Percentiles rank a stretch among this genome's conserved stretches.
Evolutionary conservation across 495 filamentous ascomycete species (phyloP).

Genomic region (Xylona heveae): DNA sequence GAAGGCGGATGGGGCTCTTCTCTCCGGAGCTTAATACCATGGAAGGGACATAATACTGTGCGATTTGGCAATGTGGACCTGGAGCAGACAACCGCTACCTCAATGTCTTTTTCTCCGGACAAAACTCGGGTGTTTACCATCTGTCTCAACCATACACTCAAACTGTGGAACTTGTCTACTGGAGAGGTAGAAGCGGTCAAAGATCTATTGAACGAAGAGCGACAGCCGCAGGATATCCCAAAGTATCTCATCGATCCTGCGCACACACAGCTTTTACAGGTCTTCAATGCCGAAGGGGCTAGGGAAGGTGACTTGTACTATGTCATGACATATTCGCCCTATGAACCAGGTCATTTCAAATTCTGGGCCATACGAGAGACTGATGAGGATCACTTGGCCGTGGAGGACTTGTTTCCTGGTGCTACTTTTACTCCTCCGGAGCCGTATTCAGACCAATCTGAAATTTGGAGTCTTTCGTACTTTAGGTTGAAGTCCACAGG

Average conservation of each 20-base stretch:
- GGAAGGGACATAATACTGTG: constrained; percentile 42
- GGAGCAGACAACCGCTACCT: constrained; percentile 39
- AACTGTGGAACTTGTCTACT: constrained; percentile 61
- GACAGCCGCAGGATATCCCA: constrained; percentile 30
- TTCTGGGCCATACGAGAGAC: constrained; percentile 66
- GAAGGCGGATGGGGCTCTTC: constrained; percentile 58
- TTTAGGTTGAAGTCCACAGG: constrained; percentile 42
- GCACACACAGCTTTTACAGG: constrained; percentile 46
- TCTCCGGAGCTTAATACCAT: constrained; percentile 48
- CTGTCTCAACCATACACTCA: constrained; percentile 67
- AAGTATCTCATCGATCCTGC: constrained; percentile 60
- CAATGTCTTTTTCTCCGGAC: constrained; percentile 41
- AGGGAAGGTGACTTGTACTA: constrained; percentile 41
- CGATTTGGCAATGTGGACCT: constrained; percentile 42
- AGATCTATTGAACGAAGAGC: constrained; percentile 41
- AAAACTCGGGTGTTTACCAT: constrained; percentile 42
- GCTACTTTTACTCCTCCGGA: constrained; percentile 40
- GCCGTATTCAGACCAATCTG: constrained; percentile 40
- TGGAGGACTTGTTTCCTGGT: constrained; percentile 48
- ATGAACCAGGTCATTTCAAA: constrained; percentile 79
- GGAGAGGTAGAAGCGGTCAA: constrained; percentile 49
- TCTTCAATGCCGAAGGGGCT: constrained; percentile 35
- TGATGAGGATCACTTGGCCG: constrained; percentile 33
- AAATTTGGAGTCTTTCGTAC: constrained; percentile 71
- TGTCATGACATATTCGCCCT: constrained; percentile 68